phyloP scores from a whole-genome alignment of 2,329 filamentous ascomycete genomes.

The Aciculosporium take region DNA sequence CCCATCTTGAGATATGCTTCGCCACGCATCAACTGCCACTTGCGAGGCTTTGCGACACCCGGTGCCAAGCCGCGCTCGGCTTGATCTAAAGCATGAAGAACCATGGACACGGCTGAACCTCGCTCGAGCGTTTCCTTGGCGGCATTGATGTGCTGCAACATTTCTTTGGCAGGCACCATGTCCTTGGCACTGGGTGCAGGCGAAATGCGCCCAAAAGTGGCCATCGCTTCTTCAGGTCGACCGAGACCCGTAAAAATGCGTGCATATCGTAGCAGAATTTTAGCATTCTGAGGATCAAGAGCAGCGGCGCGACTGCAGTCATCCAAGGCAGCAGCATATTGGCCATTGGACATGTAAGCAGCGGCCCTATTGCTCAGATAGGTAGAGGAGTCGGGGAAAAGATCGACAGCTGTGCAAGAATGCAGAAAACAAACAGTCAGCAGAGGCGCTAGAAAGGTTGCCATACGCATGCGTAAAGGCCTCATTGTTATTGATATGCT shows the following conservation, averaged over 20 bases:
- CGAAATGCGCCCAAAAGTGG: slow-evolving; percentile 66
- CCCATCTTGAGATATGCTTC: slow-evolving; percentile 90
- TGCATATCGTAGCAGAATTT: slow-evolving; percentile 76
- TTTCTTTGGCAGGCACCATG: slow-evolving; percentile 65
- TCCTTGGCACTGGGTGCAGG: slow-evolving; percentile 76
- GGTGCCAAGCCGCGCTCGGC: slow-evolving; percentile 67
- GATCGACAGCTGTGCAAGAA: slow-evolving; percentile 56
- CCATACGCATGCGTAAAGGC: not conserved
- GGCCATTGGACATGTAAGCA: slow-evolving; percentile 77
- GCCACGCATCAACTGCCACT: slow-evolving; percentile 86
- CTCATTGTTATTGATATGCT: not conserved
- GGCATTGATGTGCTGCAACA: slow-evolving; percentile 67
- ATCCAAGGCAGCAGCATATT: slow-evolving; percentile 66
- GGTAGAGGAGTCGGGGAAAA: slow-evolving; percentile 71
- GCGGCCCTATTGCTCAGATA: slow-evolving; percentile 93
- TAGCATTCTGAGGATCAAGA: slow-evolving; percentile 71
- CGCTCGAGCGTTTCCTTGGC: slow-evolving; percentile 64
- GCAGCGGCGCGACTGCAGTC: slow-evolving; percentile 75
- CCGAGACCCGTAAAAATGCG: slow-evolving; percentile 83
- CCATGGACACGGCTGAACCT: slow-evolving; percentile 78
- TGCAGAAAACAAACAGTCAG: not conserved
- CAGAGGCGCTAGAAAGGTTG: not conserved
- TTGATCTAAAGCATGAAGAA: slow-evolving; percentile 78
- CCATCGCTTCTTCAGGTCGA: slow-evolving; percentile 72
- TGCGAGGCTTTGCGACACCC: slow-evolving; percentile 67